phyloP scores from a whole-genome alignment of 768 basidiomycete genomes.

The Dendrothele bispora region DNA sequence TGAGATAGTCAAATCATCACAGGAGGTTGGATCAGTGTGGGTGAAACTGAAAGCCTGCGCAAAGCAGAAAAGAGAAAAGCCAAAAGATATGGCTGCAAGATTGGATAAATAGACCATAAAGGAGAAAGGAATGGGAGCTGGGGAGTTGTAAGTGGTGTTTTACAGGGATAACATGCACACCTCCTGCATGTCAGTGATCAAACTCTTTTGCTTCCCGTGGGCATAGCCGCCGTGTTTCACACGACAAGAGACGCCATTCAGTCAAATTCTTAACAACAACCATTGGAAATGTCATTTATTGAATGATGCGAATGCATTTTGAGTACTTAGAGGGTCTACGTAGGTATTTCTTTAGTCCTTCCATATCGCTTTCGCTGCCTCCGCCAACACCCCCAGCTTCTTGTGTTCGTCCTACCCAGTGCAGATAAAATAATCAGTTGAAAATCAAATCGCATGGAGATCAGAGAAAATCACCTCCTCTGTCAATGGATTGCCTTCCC shows the following conservation, averaged over 20 bases:
- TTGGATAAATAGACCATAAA: no score
- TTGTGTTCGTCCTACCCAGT: constrained; percentile 46
- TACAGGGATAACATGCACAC: no score
- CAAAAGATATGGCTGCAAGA: background rate
- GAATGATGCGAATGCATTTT: background rate
- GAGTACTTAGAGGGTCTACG: background rate
- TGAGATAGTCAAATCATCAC: constrained; percentile 57
- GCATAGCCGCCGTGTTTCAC: no score
- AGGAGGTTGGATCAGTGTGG: constrained; percentile 47
- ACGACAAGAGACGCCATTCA: no score
- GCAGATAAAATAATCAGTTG: background rate
- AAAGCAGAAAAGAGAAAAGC: constrained; percentile 18
- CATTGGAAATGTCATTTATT: no score
- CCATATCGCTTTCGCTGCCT: constrained; percentile 51
- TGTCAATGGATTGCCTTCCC: constrained; percentile 56
- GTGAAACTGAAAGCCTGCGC: constrained; percentile 52
- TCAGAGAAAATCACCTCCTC: constrained; percentile 35
- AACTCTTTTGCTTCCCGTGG: no score
- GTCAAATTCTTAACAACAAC: no score
- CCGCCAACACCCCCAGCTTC: constrained; percentile 45
- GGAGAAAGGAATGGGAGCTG: no score
- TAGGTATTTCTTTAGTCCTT: constrained; percentile 13
- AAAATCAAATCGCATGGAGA: background rate
- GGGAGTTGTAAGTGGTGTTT: no score
- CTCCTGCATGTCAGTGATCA: no score